These are phyloP conservation scores for Cladophialophora exuberans DNA, from an alignment of 2,329 filamentous ascomycete genomes.

Conservation along the genomic window DNA sequence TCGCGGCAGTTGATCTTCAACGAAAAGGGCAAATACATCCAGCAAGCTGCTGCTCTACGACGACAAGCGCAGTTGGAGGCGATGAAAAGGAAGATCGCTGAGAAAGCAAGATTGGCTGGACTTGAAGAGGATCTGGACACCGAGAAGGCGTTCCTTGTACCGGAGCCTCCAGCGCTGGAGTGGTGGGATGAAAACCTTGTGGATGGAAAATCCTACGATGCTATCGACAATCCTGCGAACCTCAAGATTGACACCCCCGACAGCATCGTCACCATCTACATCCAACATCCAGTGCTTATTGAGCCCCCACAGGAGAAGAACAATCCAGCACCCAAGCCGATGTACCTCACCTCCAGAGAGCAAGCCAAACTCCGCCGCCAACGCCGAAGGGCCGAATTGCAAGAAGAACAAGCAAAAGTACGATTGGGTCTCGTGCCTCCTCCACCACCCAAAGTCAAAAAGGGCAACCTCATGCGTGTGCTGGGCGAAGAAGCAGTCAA, in stretches of 20 bases:
- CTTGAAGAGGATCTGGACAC: constrained; percentile 88
- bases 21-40: constrained; percentile 94
- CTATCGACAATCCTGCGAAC: constrained; percentile 65
- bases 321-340: constrained; percentile 76
- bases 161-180: constrained; percentile 83
- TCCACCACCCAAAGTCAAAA: constrained; percentile 94
- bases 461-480: constrained; percentile 96
- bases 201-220: constrained; percentile 73
- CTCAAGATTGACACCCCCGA: constrained; percentile 79
- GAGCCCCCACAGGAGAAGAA: constrained; percentile 90
- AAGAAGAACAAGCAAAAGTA: constrained; percentile 96
- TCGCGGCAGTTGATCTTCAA: constrained; percentile 85
- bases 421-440: constrained; percentile 86
- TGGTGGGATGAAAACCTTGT: constrained; percentile 97
- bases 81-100: constrained; percentile 92
- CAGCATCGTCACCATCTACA: constrained; percentile 83
- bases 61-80: constrained; percentile 86
- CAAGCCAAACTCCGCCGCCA: constrained; percentile 89
- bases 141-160: constrained; percentile 86
- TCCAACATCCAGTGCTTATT: constrained; percentile 89
- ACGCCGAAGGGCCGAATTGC: constrained; percentile 86
- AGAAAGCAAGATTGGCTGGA: constrained; percentile 83
- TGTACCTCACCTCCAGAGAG: constrained; percentile 90
- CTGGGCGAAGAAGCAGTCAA: constrained; percentile 90
- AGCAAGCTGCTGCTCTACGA: constrained; percentile 86